Base-by-base conservation (phyloP, 31 red algal species). In the Endocladia muricata region DNA sequence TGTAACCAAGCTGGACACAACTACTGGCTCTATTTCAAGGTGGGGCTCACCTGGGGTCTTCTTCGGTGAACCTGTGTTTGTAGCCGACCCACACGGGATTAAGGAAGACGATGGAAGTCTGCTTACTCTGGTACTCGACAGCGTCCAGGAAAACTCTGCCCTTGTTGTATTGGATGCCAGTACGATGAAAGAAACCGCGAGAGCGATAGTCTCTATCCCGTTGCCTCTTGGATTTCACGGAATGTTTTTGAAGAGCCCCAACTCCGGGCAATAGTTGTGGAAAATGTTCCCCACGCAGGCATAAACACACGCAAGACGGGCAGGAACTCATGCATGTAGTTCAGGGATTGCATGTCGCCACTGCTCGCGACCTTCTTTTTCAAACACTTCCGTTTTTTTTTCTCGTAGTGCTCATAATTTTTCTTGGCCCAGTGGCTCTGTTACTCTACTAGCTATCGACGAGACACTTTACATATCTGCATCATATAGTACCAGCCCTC, bases 211-310 rank as follows among this genome's bases (percentile, higher is more conserved):
- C 25, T 66, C 73, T 19, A 26, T 26, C 6, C 44, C 74, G 5
- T 63, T 79, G 61, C 84, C 84, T 2, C 47, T 68, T 19, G 75
- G 74, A 1, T 88, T 88, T 38, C 84, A 88, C 64, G 84, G 84
- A 1, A 28, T 36, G 9, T 83, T 83, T 73, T 19, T n/a, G n/a
- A n/a, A n/a, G n/a, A n/a, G n/a, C n/a, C n/a, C n/a, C n/a, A n/a
- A n/a, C n/a, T n/a, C n/a, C n/a, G n/a, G n/a, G n/a, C n/a, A n/a
- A n/a, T n/a, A n/a, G n/a, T n/a, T n/a, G n/a, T n/a, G n/a, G n/a
- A n/a, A n/a, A n/a, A n/a, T n/a, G n/a, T n/a, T n/a, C n/a, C n/a
- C n/a, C n/a, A n/a, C n/a, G n/a, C n/a, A n/a, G n/a, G n/a, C n/a
- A n/a, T n/a, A n/a, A n/a, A 49, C 44, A 49, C 44, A 49, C 19